phyloP scores from a whole-genome alignment of 306 rosid genomes.

The Gleditsia sinensis region DNA sequence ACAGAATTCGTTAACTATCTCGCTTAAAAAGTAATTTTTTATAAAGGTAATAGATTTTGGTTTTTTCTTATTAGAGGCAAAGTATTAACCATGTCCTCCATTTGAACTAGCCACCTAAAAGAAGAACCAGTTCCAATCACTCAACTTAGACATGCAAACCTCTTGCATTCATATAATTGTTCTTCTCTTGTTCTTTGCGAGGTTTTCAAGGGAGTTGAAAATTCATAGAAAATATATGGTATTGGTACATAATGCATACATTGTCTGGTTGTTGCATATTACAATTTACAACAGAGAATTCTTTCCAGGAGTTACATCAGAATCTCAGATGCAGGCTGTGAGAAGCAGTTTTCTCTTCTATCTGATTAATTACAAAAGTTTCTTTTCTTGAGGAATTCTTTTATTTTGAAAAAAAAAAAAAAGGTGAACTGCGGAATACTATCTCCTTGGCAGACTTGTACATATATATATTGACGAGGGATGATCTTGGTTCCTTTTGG shows the following conservation, averaged over 20 bases:
- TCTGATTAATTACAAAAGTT: neutral
- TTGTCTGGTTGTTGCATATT: neutral
- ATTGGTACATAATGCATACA: neutral
- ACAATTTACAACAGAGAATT: neutral
- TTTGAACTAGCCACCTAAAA: slow-evolving; percentile 6
- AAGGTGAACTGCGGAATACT: neutral
- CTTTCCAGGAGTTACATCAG: slow-evolving; percentile 7
- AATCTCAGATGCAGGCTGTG: slow-evolving; percentile 1
- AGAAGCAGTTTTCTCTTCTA: neutral
- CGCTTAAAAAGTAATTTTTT: neutral
- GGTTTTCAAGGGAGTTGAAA: neutral
- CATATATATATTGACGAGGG: neutral
- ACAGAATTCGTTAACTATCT: neutral
- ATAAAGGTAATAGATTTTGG: neutral
- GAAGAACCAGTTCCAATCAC: neutral
- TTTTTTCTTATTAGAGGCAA: neutral
- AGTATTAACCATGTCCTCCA: slow-evolving; percentile 6
- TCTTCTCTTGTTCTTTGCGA: slow-evolving; percentile 10
- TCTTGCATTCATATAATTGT: neutral
- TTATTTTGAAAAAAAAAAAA: no score
- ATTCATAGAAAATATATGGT: slow-evolving; percentile 1
- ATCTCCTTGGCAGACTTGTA: neutral
- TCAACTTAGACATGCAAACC: slow-evolving; percentile 7
- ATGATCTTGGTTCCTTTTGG: slow-evolving; percentile 18
- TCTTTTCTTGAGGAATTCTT: neutral